Evolutionary conservation across 2,329 filamentous ascomycete species (phyloP), one percentile per base, ranked within the genome.

Genomic region (Camillea tinctor): DNA sequence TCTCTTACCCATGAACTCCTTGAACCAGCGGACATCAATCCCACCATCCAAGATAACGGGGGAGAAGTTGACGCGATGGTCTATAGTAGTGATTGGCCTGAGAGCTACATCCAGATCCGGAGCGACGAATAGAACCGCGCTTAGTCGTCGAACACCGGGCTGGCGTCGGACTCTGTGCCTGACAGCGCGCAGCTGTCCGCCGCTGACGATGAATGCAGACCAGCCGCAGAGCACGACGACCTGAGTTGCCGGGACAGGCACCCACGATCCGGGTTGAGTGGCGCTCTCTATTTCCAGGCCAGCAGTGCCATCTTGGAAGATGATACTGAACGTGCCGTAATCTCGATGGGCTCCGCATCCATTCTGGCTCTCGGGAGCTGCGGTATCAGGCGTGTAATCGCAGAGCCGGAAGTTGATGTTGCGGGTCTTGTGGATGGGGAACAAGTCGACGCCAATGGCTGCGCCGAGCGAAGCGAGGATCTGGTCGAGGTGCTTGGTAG

Each of bases 1-100:
- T 22, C 57, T 40, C 55, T 60, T 62, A 2, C 57, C 60, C 60
- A 57, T 60, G 52, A 57, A 60, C 52, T 60, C 60, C 55, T 62
- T 62, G 23, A 59, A 57, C 57, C 57, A 57, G 55, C 50, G 24
- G 19, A 62, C 60, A 7, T 50, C 50, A n/a, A 59, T 13, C 57
- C 57, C 56, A 22, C 52, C 57, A 30, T 59, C 23, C 7, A 52
- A 13, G 8, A 54, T 21, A 5, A 44, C 55, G n/a, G 19, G 24
- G 20, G 55, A 59, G 51, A 60, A 59, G 13, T 50, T 55, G n/a
- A 36, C 57, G 13, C 44, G 23, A 15, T 22, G 20, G 13, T 52
- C 23, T 19, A 21, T 53, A 2, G 52, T 6, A 17, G 8, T 40
- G 48, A 59, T 23, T 13, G 57, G 53, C 21, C 48, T 51, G 24